A percentile compares a stretch with the other conserved stretches of the same genome.
Conservation (phyloP, 1,284 basidiomycete genomes). For the Cystobasidium pallidum region DNA sequence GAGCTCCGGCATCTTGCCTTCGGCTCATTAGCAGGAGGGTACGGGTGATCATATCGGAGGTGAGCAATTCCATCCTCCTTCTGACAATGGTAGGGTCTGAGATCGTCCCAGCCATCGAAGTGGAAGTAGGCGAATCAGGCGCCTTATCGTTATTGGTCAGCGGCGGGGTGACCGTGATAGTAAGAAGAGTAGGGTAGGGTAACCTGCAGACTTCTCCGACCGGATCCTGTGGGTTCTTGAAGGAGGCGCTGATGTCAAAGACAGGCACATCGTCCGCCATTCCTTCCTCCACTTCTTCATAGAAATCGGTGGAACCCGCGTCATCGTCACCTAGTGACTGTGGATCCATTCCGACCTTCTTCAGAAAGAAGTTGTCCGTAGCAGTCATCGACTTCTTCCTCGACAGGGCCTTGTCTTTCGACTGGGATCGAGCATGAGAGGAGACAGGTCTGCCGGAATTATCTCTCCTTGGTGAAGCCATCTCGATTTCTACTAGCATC, state of each 20-base stretch:
- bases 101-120: conserved; percentile 55
- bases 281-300: conserved; percentile 54
- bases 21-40: conserved; percentile 84
- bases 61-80: conserved; percentile 88
- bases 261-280: conserved; percentile 88
- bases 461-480: conserved; percentile 58
- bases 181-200: conserved; percentile 83
- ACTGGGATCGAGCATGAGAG: neutral
- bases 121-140: conserved; percentile 42
- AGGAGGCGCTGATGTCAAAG: conserved; percentile 75
- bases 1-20: conserved; percentile 81
- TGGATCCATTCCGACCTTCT: conserved; percentile 49
- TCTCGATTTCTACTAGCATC: conserved; percentile 89
- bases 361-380: conserved; percentile 53
- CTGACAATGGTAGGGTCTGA: conserved; percentile 82
- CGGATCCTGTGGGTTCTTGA: conserved; percentile 77
- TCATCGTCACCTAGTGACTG: conserved; percentile 65
- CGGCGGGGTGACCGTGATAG: conserved; percentile 77
- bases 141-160: conserved; percentile 2
- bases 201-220: conserved; percentile 78
- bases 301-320: conserved; percentile 42
- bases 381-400: conserved; percentile 47
- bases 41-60: conserved; percentile 91
- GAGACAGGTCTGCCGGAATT: conserved; percentile 11
- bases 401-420: neutral